A percentile compares a stretch with the other conserved stretches of the same genome.
These are phyloP conservation scores for Exophiala sp. DNA, from an alignment of 2,329 filamentous ascomycete genomes.

Conservation along the genomic window DNA sequence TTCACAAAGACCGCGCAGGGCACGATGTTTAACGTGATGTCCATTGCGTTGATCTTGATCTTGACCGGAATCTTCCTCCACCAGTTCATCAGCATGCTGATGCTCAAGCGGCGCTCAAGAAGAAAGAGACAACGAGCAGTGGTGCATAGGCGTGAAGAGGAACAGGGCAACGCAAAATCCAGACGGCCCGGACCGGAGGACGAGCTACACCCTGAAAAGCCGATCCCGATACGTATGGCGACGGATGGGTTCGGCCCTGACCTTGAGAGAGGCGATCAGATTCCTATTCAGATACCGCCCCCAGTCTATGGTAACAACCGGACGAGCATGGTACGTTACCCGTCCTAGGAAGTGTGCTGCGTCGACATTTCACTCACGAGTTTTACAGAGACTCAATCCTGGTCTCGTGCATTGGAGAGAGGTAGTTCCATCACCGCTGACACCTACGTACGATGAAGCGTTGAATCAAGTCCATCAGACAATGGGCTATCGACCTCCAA, in stretches of 20 bases:
- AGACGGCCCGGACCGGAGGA: slow-evolving; percentile 40
- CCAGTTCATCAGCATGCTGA: slow-evolving; percentile 67
- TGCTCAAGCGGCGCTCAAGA: slow-evolving; percentile 56
- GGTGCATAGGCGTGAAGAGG: slow-evolving; percentile 39
- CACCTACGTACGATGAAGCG: slow-evolving; percentile 27
- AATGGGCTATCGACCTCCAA: slow-evolving; percentile 61
- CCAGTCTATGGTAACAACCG: slow-evolving; percentile 85
- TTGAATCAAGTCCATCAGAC: slow-evolving; percentile 17
- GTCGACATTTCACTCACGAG: neutral
- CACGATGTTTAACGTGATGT: slow-evolving; percentile 72
- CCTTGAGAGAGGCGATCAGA: slow-evolving; percentile 46
- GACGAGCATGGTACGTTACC: slow-evolving; percentile 67
- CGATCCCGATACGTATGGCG: slow-evolving; percentile 72
- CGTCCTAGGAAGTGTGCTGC: neutral
- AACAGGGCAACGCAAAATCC: slow-evolving; percentile 62
- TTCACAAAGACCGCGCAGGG: slow-evolving; percentile 61
- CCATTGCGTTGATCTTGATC: slow-evolving; percentile 73
- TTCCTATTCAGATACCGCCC: slow-evolving; percentile 57
- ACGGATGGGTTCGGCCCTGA: slow-evolving; percentile 61
- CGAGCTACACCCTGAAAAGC: slow-evolving; percentile 52
- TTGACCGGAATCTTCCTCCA: slow-evolving; percentile 78
- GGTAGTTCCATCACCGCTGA: slow-evolving; percentile 34
- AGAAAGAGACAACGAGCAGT: slow-evolving; percentile 33
- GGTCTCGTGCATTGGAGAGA: slow-evolving; percentile 78
- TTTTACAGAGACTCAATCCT: slow-evolving; percentile 66